Evolutionary conservation across 176 grass and related monocot genomes (phyloP).

Genomic region (Chrysopogon serrulatus): DNA sequence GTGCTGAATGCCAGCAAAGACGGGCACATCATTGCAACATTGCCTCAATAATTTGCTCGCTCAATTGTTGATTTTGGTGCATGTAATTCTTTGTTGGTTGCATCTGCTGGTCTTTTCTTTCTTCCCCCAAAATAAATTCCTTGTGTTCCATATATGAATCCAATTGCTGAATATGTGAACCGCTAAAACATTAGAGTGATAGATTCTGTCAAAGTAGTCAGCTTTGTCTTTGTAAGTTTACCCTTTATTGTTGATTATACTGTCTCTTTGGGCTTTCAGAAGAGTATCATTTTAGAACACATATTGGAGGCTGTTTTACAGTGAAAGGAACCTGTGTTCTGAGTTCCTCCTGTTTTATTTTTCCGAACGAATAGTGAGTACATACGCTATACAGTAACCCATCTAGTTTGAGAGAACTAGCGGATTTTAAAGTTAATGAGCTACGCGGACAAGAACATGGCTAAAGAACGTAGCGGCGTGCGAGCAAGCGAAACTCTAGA

Average conservation of each 20-base stretch:
- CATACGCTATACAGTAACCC: background rate
- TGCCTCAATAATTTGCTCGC: conserved; percentile 67
- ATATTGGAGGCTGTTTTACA: background rate
- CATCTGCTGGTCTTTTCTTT: conserved; percentile 12
- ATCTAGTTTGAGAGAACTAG: background rate
- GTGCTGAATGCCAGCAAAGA: conserved; percentile 57
- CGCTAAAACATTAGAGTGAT: background rate
- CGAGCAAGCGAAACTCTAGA: background rate
- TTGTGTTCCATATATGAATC: background rate
- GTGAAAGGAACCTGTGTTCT: background rate
- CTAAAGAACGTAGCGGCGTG: background rate
- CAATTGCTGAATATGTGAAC: background rate
- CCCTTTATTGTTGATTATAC: background rate
- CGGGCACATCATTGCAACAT: conserved; percentile 46
- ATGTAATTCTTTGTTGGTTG: conserved; percentile 10
- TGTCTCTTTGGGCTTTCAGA: background rate
- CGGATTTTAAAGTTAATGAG: background rate
- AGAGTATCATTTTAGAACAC: background rate
- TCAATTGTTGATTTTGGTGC: conserved; percentile 28
- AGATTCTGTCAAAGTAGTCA: background rate
- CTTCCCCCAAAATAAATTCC: background rate
- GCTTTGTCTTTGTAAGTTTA: background rate
- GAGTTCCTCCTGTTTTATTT: background rate
- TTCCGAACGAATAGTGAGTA: background rate
- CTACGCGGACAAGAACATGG: background rate